phyloP scores from a whole-genome alignment of 495 filamentous ascomycete species.

The Penicillium verhagenii region DNA sequence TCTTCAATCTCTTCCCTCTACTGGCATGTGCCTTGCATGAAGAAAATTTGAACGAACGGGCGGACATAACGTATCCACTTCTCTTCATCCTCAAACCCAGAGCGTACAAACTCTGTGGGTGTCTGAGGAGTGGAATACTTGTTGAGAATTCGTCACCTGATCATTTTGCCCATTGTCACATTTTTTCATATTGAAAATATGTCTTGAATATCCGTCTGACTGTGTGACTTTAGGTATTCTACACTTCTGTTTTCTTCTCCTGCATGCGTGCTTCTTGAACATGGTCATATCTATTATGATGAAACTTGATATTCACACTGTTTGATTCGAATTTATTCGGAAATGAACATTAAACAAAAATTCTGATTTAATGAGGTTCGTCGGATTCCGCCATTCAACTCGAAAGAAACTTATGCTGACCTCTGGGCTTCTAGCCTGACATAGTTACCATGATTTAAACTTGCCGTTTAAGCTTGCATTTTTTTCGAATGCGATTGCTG shows the following conservation, averaged over 20 bases:
- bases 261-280: constrained; percentile 21
- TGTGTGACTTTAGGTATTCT: constrained; percentile 31
- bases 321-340: constrained; percentile 74
- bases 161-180: constrained; percentile 36
- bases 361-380: constrained; percentile 99
- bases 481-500: constrained; percentile 31
- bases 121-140: constrained; percentile 70
- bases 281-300: constrained; percentile 61
- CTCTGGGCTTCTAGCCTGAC: constrained; percentile 37
- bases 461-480: constrained; percentile 26
- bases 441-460: constrained; percentile 41
- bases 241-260: constrained; percentile 11
- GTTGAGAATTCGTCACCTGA: constrained; percentile 99
- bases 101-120: constrained; percentile 88
- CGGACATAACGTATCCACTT: constrained; percentile 86
- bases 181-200: constrained; percentile 4
- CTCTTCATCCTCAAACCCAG: constrained; percentile 61
- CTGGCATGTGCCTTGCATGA: constrained; percentile 55
- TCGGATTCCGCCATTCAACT: constrained; percentile 6
- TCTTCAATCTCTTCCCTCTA: constrained; percentile 13
- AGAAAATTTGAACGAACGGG: constrained; percentile 97
- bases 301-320: constrained; percentile 93
- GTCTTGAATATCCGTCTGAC: constrained; percentile 16
- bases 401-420: constrained; percentile 42
- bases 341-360: constrained; percentile 84